Conservation (phyloP, 306 rosid species). For the Casuarina equisetifolia region DNA sequence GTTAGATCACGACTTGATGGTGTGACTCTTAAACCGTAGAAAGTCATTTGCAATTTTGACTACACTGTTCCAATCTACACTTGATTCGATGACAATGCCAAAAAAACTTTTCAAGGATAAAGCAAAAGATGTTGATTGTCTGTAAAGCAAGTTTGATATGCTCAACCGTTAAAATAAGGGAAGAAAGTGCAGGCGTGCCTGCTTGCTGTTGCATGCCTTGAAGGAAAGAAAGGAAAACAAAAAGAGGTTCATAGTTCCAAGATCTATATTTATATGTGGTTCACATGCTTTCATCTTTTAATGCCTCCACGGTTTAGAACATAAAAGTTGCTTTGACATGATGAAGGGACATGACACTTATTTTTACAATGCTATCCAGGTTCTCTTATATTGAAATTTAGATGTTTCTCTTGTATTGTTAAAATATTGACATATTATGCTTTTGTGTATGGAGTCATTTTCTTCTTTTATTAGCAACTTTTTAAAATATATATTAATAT, state of each 20-base stretch:
- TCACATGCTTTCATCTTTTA: conserved; percentile 22
- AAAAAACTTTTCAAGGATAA: no score
- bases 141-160: no score
- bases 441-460: no score
- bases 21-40: neutral
- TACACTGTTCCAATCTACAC: no score
- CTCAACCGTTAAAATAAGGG: neutral
- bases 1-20: neutral
- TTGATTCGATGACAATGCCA: no score
- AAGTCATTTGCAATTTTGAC: neutral
- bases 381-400: no score
- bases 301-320: neutral
- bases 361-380: neutral
- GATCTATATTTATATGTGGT: neutral
- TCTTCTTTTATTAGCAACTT: no score
- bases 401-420: no score
- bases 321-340: neutral
- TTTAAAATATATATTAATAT: no score
- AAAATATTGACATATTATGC: no score
- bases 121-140: no score
- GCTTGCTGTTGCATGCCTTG: conserved; percentile 23
- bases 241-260: neutral
- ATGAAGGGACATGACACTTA: neutral
- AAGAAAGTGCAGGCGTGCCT: conserved; percentile 1
- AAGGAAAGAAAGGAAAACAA: neutral